These are phyloP conservation scores for Kockovaella imperatae DNA, from an alignment of 768 basidiomycete genomes.

Conservation along the genomic window DNA sequence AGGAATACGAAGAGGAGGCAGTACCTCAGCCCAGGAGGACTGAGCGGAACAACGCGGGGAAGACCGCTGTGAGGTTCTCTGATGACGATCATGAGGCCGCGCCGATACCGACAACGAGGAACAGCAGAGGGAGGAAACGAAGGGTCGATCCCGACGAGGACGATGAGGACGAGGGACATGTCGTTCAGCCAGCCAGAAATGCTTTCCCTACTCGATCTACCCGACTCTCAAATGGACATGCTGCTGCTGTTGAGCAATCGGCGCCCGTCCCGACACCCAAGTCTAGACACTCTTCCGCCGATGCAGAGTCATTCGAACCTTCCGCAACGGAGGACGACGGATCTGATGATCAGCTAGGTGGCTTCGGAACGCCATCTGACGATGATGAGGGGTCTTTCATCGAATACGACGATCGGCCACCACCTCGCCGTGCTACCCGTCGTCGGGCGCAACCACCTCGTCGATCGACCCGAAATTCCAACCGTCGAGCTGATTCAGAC, in stretches of 20 bases:
- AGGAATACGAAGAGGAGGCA: background rate
- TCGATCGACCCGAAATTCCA: slow-evolving; percentile 9
- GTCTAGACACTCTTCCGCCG: slow-evolving; percentile 23
- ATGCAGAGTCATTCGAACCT: slow-evolving; percentile 26
- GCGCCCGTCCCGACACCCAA: slow-evolving; percentile 5
- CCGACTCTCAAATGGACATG: slow-evolving; percentile 2
- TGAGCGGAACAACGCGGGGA: background rate
- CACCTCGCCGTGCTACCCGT: background rate
- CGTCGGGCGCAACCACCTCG: slow-evolving; percentile 8
- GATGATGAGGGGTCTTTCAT: slow-evolving; percentile 16
- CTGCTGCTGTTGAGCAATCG: slow-evolving; percentile 2
- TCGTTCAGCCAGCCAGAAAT: slow-evolving; percentile 12
- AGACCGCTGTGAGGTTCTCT: background rate
- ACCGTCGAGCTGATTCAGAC: slow-evolving; percentile 15
- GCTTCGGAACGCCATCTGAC: slow-evolving; percentile 4
- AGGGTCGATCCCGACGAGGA: slow-evolving; percentile 2
- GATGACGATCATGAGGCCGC: slow-evolving; percentile 1
- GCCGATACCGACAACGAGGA: background rate
- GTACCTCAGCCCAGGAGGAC: background rate
- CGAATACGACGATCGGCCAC: background rate
- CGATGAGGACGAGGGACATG: slow-evolving; percentile 6
- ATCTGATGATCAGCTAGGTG: slow-evolving; percentile 14
- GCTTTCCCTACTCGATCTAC: slow-evolving; percentile 20
- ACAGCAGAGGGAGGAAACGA: background rate
- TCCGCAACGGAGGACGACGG: slow-evolving; percentile 6